Evolutionary conservation across 2,329 filamentous ascomycete genomes (phyloP), one percentile per base, ranked within the genome.

Genomic region (Fusarium duplospermum): DNA sequence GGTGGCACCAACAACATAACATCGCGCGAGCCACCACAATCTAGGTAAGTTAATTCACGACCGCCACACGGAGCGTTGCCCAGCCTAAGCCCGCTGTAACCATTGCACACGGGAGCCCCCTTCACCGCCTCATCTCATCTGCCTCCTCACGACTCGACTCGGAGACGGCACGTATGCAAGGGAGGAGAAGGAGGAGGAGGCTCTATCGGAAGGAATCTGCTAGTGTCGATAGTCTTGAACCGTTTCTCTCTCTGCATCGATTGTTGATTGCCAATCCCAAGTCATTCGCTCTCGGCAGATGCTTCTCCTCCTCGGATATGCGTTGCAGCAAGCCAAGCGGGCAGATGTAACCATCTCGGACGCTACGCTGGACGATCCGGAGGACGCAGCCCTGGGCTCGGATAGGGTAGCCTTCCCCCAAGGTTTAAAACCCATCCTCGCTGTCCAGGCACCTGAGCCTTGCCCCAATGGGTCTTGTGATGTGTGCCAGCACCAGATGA

Each of bases 101-200:
- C 60, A 64, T 47, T 45, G 20, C 59, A 52, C 52, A 52, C 56
- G 56, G 38, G 61, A 68, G 54, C 29, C 66, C 22, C 24, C 54
- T 63, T 73, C 71, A 73, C 71, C 71, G 71, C 71, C 71, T 73
- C 70, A 73, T 62, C 29, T 67, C 61, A 50, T 71, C 38, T 73
- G 62, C 72, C 66, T 66, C 36, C 52, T 59, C 45, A 61, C 38
- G 54, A 71, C 45, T 68, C 69, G 69, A 33, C 57, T 42, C 29
- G 22, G 33, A 36, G 54, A 58, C n/a, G 33, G 31, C n/a, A 57
- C 47, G 31, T 6, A 58, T 38, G 54, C 54, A 36, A 52, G 54
- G 54, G 54, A 58, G 35, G 31, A 9, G 22, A 8, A 8, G 29
- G 50, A 33, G 18, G 50, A 54, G 27, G 31, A 22, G 54, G 54